Evolutionary conservation across 208 protist genomes (phyloP), one percentile per base, ranked within the genome.

Genomic region (Trypanosoma theileri): DNA sequence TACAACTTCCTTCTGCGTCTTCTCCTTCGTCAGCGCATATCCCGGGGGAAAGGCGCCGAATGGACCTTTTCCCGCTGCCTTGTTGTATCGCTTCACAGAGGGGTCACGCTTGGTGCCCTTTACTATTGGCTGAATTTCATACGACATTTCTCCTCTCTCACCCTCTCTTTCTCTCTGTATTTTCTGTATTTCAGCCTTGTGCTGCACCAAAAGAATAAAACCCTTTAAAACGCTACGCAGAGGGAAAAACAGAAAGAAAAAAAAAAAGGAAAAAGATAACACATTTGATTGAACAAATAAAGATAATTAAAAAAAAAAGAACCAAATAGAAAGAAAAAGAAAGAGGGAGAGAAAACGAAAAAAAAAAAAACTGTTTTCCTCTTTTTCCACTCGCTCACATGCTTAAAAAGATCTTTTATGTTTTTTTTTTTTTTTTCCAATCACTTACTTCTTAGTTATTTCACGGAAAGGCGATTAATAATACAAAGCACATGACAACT

Each of bases 41-140:
- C 68, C 78, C 3, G 79, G 61, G 6, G 94, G 89, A 31, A 94
- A 95, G 1, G 70, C 64, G 28, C 94, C 94, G 59, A 98, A 97
- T 6, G 91, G 91, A 41, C 83, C 80, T 66, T 92, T 93, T 14
- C 86, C 87, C 0, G 90, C 83, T 24, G 80, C 73, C 70, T 82
- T 93, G 77, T 95, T 94, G 79, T 91, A 96, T 54, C 89, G 84
- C 42, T 58, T 77, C 67, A 75, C 12, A 22, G 71, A 67, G 0
- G 89, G 88, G 71, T 97, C 93, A 68, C 85, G 91, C 77, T 86
- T 89, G 28, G 93, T 96, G 13, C 93, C 93, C 72, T 92, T 83
- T 14, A 94, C 73, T 40, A 95, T 81, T 14, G 93, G 93, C 66
- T 91, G 71, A 63, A 97, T 96, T 66, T 96, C 87, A 84, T 96